phyloP scores from a whole-genome alignment of 805 yeast genomes.

The Candida yuanshanica region DNA sequence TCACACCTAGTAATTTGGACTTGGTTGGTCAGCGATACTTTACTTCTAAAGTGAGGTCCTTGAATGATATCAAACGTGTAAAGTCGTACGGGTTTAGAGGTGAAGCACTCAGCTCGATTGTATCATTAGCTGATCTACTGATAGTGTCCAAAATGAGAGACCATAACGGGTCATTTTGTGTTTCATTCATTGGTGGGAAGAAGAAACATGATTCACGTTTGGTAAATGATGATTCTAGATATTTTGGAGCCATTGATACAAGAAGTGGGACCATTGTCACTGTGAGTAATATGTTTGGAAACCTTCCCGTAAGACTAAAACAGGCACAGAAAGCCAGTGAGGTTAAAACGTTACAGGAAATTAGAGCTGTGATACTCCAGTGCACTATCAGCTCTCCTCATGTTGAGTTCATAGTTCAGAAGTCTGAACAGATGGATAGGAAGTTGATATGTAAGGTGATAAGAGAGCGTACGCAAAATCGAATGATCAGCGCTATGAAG shows the following conservation, averaged over 20 bases:
- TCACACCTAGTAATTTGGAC: conserved; percentile 41
- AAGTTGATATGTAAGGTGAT: conserved; percentile 7
- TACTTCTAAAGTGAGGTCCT: conserved; percentile 47
- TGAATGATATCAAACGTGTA: conserved; percentile 33
- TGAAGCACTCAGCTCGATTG: conserved; percentile 55
- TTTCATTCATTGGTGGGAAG: not conserved
- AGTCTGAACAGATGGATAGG: not conserved
- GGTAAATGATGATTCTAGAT: conserved; percentile 4
- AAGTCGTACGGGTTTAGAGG: conserved; percentile 67
- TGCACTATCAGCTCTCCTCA: conserved; percentile 24
- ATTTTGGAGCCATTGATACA: conserved; percentile 1
- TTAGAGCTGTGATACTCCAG: conserved; percentile 28
- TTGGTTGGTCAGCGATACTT: conserved; percentile 40
- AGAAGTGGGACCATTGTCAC: conserved; percentile 36
- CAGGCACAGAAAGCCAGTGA: conserved; percentile 21
- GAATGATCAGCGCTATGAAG: conserved; percentile 16
- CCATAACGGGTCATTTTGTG: conserved; percentile 25
- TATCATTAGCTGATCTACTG: conserved; percentile 39
- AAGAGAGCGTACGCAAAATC: conserved; percentile 6
- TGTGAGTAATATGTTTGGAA: conserved; percentile 35
- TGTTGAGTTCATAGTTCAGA: conserved; percentile 13
- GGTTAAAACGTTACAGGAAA: conserved; percentile 20
- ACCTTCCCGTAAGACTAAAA: conserved; percentile 37
- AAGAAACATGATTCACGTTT: conserved; percentile 6
- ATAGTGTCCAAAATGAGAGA: conserved; percentile 40